A percentile compares a stretch with the other conserved stretches of the same genome.
Evolutionary conservation across 1,139 yeast genomes (phyloP).

Genomic region (Yamadazyma epiphylla): DNA sequence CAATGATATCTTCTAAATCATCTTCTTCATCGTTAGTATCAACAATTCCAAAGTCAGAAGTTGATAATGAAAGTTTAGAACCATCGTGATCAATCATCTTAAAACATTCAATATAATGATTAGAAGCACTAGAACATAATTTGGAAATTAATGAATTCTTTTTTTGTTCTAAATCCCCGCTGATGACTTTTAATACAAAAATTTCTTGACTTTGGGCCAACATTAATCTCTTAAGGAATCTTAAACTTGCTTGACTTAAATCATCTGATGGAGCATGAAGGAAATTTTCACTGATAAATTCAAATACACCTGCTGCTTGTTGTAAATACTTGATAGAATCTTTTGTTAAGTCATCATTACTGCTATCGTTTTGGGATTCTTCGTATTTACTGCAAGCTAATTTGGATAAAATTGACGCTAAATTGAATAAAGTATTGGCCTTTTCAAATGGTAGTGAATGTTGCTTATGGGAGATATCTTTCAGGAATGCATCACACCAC

Average conservation of each 20-base stretch:
- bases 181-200: slow-evolving; percentile 62
- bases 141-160: slow-evolving; percentile 71
- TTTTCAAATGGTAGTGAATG: slow-evolving; percentile 80
- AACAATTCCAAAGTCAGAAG: slow-evolving; percentile 16
- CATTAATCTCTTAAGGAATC: slow-evolving; percentile 61
- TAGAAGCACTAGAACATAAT: slow-evolving; percentile 60
- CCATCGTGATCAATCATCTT: slow-evolving; percentile 25
- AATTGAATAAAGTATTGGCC: slow-evolving; percentile 76
- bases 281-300: slow-evolving; percentile 74
- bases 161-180: slow-evolving; percentile 40
- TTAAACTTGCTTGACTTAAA: slow-evolving; percentile 64
- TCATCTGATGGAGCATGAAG: slow-evolving; percentile 88
- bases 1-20: slow-evolving; percentile 15
- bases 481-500: slow-evolving; percentile 75
- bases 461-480: slow-evolving; percentile 36
- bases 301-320: slow-evolving; percentile 76
- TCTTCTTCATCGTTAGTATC: slow-evolving; percentile 17
- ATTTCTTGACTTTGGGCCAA: slow-evolving; percentile 89
- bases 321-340: slow-evolving; percentile 61
- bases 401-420: slow-evolving; percentile 32
- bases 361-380: slow-evolving; percentile 24
- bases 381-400: slow-evolving; percentile 51
- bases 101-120: slow-evolving; percentile 50
- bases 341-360: slow-evolving; percentile 40
- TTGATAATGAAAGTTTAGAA: slow-evolving; percentile 8